Evolutionary conservation across 257 asterid genomes (phyloP).

Genomic region (Fraxinus cuspidata): DNA sequence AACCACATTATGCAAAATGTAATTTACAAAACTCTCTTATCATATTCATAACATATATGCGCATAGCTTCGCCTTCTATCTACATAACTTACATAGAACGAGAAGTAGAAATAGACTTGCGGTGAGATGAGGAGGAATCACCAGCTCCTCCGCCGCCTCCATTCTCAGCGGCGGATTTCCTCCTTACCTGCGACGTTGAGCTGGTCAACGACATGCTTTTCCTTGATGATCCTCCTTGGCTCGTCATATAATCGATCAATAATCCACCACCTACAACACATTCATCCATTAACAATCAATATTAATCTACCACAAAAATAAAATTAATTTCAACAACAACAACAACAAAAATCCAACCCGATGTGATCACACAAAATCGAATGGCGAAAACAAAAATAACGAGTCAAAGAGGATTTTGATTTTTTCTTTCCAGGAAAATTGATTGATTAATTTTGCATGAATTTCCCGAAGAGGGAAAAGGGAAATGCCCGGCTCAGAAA

Average conservation of each 20-base stretch:
- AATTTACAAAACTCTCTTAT: background rate
- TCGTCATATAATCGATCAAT: slow-evolving; percentile 51
- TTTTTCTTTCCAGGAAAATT: background rate
- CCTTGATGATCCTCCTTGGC: slow-evolving; percentile 74
- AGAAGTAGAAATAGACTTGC: slow-evolving; percentile 60
- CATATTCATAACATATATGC: background rate
- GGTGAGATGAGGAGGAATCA: slow-evolving; percentile 35
- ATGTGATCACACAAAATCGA: slow-evolving; percentile 34
- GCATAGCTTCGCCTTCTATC: background rate
- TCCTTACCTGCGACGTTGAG: slow-evolving; percentile 42
- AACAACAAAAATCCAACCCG: slow-evolving; percentile 24
- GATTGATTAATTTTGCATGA: slow-evolving; percentile 22
- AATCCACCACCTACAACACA: slow-evolving; percentile 25
- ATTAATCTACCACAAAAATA: background rate
- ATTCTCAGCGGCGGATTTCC: slow-evolving; percentile 36
- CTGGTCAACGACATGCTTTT: slow-evolving; percentile 61
- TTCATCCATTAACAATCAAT: background rate
- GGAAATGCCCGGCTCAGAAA: slow-evolving; percentile 28
- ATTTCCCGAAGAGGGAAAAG: slow-evolving; percentile 15
- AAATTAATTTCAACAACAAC: background rate
- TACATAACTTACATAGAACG: slow-evolving; percentile 63
- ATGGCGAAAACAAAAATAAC: slow-evolving; percentile 34
- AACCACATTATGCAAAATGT: background rate
- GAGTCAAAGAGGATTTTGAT: slow-evolving; percentile 33
- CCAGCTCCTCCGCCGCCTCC: slow-evolving; percentile 36